Percentiles rank a stretch among this genome's conserved stretches.
phyloP scores from a whole-genome alignment of 164 flowering plant genomes.

The Sedum album region DNA sequence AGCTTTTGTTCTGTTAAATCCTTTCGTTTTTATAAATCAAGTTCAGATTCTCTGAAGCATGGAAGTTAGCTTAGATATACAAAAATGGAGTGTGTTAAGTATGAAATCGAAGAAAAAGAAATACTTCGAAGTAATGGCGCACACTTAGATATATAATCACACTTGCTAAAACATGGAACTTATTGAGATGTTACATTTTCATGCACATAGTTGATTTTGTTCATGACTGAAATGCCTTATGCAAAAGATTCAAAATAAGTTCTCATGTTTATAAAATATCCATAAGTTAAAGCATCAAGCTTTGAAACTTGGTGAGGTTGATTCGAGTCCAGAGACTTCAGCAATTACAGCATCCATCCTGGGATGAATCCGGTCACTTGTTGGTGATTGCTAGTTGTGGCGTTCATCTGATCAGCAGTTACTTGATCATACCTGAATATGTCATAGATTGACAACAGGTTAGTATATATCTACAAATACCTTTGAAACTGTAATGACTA shows the following conservation, averaged over 20 bases:
- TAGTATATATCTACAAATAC: too few relatives aligned
- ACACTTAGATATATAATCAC: neutral
- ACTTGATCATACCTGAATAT: constrained; percentile 22
- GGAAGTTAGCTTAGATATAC: too few relatives aligned
- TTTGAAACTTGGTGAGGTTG: neutral
- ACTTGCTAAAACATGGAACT: constrained; percentile 4
- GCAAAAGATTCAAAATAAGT: constrained; percentile 5
- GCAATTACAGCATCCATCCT: constrained; percentile 33
- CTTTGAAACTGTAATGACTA: too few relatives aligned
- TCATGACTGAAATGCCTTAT: constrained; percentile 5
- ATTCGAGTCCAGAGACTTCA: neutral
- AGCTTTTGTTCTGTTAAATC: too few relatives aligned
- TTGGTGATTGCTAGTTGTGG: constrained; percentile 23
- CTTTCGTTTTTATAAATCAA: too few relatives aligned
- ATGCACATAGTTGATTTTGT: neutral
- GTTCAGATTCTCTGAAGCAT: too few relatives aligned
- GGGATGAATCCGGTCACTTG: constrained; percentile 34
- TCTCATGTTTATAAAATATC: neutral
- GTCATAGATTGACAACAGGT: too few relatives aligned
- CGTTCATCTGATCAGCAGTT: constrained; percentile 21
- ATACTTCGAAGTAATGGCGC: neutral
- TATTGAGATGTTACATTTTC: neutral
- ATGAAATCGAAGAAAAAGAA: neutral
- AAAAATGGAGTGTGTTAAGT: neutral
- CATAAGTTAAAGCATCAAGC: neutral